phyloP scores from a whole-genome alignment of 176 grass and related monocot genomes.

The Oryza officinalis region DNA sequence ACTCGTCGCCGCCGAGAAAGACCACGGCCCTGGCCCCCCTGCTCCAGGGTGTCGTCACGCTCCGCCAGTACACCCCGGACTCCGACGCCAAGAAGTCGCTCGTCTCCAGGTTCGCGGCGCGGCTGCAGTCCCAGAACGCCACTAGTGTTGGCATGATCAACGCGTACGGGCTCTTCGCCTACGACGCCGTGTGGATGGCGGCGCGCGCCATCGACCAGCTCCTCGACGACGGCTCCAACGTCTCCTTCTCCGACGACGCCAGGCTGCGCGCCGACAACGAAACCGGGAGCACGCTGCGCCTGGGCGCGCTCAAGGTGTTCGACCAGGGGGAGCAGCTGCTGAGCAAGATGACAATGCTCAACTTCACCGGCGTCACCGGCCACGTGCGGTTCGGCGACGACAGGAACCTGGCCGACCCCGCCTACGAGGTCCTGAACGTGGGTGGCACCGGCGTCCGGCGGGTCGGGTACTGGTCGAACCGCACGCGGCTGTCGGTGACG shows the following conservation, averaged over 20 bases:
- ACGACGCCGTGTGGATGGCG: conserved; percentile 73
- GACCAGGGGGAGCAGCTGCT: conserved; percentile 66
- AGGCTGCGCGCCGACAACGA: conserved; percentile 32
- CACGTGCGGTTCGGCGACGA: conserved; percentile 45
- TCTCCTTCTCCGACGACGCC: conserved; percentile 68
- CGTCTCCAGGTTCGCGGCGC: conserved; percentile 31
- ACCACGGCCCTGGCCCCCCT: conserved; percentile 17
- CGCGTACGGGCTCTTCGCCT: conserved; percentile 73
- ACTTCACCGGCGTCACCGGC: conserved; percentile 81
- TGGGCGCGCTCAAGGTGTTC: conserved; percentile 56
- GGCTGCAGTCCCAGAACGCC: background rate
- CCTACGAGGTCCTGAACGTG: conserved; percentile 89
- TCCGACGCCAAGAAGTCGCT: conserved; percentile 63
- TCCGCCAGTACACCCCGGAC: conserved; percentile 67
- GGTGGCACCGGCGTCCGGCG: conserved; percentile 59
- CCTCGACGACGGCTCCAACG: conserved; percentile 42
- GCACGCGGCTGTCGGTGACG: conserved; percentile 44
- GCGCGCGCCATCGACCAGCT: conserved; percentile 76
- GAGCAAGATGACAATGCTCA: conserved; percentile 45
- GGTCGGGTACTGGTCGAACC: conserved; percentile 79
- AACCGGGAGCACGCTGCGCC: conserved; percentile 46
- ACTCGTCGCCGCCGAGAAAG: background rate
- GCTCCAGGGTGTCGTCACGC: conserved; percentile 64
- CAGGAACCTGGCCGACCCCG: conserved; percentile 37
- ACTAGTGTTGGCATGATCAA: conserved; percentile 23